These are phyloP conservation scores for Kwoniella shivajii DNA, from an alignment of 1,284 basidiomycete species.

Conservation along the genomic window DNA sequence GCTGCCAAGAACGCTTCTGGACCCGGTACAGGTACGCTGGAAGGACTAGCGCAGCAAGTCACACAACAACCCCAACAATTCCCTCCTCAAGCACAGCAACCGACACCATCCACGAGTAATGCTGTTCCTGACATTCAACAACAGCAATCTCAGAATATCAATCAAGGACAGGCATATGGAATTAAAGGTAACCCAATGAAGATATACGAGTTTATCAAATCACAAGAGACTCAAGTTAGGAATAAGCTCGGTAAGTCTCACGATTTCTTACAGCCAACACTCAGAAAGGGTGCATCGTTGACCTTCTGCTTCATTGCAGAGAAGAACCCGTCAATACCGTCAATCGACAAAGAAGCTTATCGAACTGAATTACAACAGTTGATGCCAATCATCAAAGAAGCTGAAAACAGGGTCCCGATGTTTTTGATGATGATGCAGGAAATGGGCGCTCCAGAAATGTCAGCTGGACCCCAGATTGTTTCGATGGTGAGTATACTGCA, in stretches of 20 bases:
- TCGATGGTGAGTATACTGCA: constrained; percentile 7
- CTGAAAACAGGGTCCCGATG: constrained; percentile 16
- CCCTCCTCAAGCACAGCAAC: neutral
- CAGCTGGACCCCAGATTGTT: constrained; percentile 11
- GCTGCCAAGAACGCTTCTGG: constrained; percentile 18
- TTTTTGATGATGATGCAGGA: constrained; percentile 22
- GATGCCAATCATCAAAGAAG: constrained; percentile 14
- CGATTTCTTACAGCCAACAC: neutral
- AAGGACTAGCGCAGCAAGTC: constrained; percentile 3
- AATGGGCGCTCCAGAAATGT: constrained; percentile 6
- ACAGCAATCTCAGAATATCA: neutral
- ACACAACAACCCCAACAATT: neutral
- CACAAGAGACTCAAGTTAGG: constrained; percentile 8
- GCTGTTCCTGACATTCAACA: neutral
- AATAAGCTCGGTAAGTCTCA: constrained; percentile 9
- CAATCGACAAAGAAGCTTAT: constrained; percentile 12
- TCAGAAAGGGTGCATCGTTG: neutral
- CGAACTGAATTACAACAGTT: constrained; percentile 10
- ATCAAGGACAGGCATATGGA: neutral
- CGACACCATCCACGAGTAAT: neutral
- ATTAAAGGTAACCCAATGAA: constrained; percentile 10
- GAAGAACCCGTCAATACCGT: constrained; percentile 5
- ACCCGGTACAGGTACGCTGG: neutral
- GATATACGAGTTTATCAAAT: constrained; percentile 13
- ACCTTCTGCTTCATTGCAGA: neutral